Percentiles rank a stretch among this genome's conserved stretches.
Evolutionary conservation across 1,284 basidiomycete species (phyloP).

Genomic region (Rhodotorula glutinis): DNA sequence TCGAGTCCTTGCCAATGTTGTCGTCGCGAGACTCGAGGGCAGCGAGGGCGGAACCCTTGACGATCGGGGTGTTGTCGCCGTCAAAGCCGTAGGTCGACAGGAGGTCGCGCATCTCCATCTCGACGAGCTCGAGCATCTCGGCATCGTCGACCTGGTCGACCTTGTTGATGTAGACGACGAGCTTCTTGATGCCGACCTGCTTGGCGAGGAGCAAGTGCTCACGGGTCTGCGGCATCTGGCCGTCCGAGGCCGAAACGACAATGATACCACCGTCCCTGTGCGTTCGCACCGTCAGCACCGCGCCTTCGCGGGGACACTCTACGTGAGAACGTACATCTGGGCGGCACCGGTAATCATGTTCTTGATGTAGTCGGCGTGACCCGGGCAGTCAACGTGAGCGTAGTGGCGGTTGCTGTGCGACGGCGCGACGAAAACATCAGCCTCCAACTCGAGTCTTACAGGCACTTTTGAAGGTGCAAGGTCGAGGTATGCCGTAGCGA

Average conservation of each 20-base stretch:
- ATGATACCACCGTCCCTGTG: constrained; percentile 51
- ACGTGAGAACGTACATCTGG: constrained; percentile 91
- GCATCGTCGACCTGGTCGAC: constrained; percentile 94
- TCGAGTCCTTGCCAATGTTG: constrained; percentile 76
- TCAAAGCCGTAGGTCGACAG: constrained; percentile 82
- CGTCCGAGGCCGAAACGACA: constrained; percentile 95
- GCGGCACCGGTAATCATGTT: constrained; percentile 98
- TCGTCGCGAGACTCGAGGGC: constrained; percentile 82
- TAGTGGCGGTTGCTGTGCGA: constrained; percentile 71
- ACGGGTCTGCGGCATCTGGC: constrained; percentile 99
- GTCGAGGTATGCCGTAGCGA: not conserved
- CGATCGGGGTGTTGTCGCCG: constrained; percentile 93
- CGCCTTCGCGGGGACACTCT: no score
- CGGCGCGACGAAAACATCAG: not conserved
- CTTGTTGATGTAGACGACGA: constrained; percentile 99
- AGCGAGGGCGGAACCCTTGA: constrained; percentile 94
- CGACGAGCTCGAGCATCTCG: constrained; percentile 98
- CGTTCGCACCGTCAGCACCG: not conserved
- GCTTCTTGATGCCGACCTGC: constrained; percentile 96
- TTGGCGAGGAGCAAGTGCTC: constrained; percentile 96
- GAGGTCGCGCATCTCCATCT: constrained; percentile 99
- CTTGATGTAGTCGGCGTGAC: constrained; percentile 70
- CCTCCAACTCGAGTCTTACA: no score
- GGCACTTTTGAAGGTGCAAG: no score
- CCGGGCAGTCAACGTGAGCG: constrained; percentile 98